Conservation (phyloP, 78 protist species). For the Guillardia theta region DNA sequence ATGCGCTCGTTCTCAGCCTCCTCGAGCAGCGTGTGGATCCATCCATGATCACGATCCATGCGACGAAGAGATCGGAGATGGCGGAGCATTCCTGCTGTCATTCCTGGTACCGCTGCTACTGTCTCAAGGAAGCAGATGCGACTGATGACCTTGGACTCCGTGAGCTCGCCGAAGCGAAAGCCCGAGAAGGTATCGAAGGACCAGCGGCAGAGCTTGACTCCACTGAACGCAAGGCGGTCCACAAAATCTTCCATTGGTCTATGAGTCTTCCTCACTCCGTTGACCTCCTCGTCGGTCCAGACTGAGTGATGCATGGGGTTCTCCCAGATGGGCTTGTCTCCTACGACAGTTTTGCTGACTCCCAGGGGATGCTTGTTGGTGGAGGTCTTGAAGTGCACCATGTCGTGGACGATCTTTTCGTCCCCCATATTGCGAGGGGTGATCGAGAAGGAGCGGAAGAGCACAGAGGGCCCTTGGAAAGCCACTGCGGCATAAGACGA, state of each 20-base stretch:
- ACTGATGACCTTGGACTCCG: not conserved
- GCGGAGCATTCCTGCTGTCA: constrained; percentile 66
- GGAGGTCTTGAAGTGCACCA: constrained; percentile 24
- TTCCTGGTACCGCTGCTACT: constrained; percentile 83
- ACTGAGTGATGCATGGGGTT: not conserved
- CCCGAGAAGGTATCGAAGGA: not conserved
- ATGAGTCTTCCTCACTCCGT: not conserved
- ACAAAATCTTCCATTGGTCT: not conserved
- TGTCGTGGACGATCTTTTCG: not conserved
- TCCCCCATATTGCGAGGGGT: no score
- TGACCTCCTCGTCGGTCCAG: not conserved
- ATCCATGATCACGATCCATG: constrained; percentile 69
- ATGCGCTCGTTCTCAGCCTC: constrained; percentile 86
- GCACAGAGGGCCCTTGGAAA: no score
- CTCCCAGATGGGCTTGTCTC: not conserved
- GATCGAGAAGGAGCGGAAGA: no score
- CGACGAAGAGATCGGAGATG: constrained; percentile 81
- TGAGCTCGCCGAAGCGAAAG: not conserved
- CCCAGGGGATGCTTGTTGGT: constrained; percentile 1
- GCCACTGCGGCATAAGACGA: no score
- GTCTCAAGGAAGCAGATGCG: constrained; percentile 65
- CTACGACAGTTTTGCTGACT: not conserved
- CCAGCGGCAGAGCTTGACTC: not conserved
- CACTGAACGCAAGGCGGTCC: not conserved
- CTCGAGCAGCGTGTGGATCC: constrained; percentile 65